Base-by-base conservation (phyloP, 2,329 filamentous ascomycete genomes). In the Apiospora sp. region DNA sequence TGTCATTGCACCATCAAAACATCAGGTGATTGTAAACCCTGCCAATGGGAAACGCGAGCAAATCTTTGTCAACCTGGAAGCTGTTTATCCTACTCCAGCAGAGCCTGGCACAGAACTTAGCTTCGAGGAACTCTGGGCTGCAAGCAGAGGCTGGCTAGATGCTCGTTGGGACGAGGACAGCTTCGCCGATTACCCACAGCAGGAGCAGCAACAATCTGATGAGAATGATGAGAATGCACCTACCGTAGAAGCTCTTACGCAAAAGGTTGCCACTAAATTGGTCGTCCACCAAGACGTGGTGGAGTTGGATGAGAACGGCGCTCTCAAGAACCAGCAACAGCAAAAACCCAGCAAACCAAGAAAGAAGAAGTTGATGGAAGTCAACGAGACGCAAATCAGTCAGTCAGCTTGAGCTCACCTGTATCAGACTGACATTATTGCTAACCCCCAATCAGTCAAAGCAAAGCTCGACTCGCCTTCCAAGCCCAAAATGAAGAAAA, bases 341-440 rank as follows among this genome's bases (percentile, higher is more conserved):
- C 77, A 82, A 54, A 83, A 82, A 74, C 83, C 87, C 79, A 86
- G 83, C 75, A 86, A 86, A 79, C 84, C 85, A 46, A 92, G 90
- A 81, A 94, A 92, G 80, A 91, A 95, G 84, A 96, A 97, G 83
- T 84, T 93, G 67, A 92, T 94, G 84, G 95, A 98, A 79, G 87
- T 95, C 72, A 95, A 95, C 78, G 95, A 97, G 82, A 97, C 95
- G 2, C 95, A 98, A 82, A 98, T 96, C 70, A 94, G 94, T 97
- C 86, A 85, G 92, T 87, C 22, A 30, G 58, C n/a, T 54, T 72
- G 19, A 43, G n/a, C 43, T 19, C 67, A 68, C 48, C 4, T 6
- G 30, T 24, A 14, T 54, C 54, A 12, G 43, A 67, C 51, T 44
- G 27, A 41, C 43, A 58, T 54, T 51, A 16, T 64, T 58, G 81